Percentiles rank a stretch among this genome's conserved stretches.
These are phyloP conservation scores for Apophysomyces ossiformis DNA, from an alignment of 371 early-diverging fungal genomes.

Conservation along the genomic window DNA sequence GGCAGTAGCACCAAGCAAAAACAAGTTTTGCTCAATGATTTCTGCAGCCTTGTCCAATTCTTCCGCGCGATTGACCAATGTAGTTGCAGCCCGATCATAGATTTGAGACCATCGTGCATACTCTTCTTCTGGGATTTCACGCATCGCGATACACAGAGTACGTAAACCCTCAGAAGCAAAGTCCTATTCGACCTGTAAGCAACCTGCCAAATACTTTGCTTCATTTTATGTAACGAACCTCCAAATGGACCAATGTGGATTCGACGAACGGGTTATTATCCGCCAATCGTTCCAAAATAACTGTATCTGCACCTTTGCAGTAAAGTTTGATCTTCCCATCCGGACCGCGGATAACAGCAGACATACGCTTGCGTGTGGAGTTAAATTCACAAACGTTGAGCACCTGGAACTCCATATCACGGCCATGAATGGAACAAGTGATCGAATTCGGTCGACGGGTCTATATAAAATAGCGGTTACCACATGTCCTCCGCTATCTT, in stretches of 20 bases:
- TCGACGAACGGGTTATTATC: conserved; percentile 82
- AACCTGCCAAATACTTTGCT: background rate
- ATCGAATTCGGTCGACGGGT: conserved; percentile 92
- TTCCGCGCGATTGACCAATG: conserved; percentile 85
- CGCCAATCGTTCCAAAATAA: conserved; percentile 92
- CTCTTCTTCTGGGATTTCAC: conserved; percentile 88
- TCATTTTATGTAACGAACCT: conserved; percentile 34
- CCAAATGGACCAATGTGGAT: conserved; percentile 73
- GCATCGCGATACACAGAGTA: conserved; percentile 93
- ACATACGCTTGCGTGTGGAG: conserved; percentile 97
- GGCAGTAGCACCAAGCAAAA: conserved; percentile 95
- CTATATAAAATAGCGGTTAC: conserved; percentile 30
- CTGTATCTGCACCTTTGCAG: conserved; percentile 99
- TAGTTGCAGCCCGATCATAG: conserved; percentile 89
- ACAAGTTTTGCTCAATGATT: conserved; percentile 91
- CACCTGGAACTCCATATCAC: conserved; percentile 80
- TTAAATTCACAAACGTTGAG: conserved; percentile 97
- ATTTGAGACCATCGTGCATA: conserved; percentile 84
- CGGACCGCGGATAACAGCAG: conserved; percentile 88
- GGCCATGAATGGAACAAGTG: conserved; percentile 68
- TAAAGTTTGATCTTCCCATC: conserved; percentile 92
- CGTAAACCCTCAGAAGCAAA: conserved; percentile 92
- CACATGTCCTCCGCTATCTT: too few relatives aligned
- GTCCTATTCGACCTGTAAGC: conserved; percentile 42
- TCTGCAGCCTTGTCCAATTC: conserved; percentile 93